phyloP scores from a whole-genome alignment of 1,284 basidiomycete species.

The Marasmius tenuissimus region DNA sequence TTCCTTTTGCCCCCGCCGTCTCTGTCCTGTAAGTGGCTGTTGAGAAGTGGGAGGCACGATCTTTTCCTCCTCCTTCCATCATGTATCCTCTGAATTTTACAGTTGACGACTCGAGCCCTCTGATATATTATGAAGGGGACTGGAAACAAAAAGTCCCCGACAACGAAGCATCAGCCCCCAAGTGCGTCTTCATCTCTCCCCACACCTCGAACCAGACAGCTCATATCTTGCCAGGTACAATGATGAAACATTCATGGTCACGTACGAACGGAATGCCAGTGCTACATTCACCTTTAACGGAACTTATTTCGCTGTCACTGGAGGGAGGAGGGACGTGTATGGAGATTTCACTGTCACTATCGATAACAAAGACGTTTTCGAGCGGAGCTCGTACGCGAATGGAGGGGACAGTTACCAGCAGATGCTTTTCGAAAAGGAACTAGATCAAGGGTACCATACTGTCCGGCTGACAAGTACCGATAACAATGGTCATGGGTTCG shows the following conservation, averaged over 20 bases:
- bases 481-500: not conserved
- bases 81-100: not conserved
- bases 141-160: not conserved
- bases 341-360: not conserved
- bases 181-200: not conserved
- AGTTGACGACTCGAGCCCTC: not conserved
- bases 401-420: constrained; percentile 17
- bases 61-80: not conserved
- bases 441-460: constrained; percentile 21
- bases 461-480: constrained; percentile 7
- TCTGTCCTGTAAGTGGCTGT: too few relatives aligned
- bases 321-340: not conserved
- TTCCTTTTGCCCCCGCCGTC: too few relatives aligned
- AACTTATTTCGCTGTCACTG: not conserved
- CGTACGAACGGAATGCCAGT: constrained; percentile 46
- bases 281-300: constrained; percentile 74
- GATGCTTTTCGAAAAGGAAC: constrained; percentile 24
- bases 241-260: not conserved
- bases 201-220: too few relatives aligned
- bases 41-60: too few relatives aligned
- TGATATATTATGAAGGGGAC: not conserved
- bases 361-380: not conserved
- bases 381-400: not conserved
- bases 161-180: not conserved
- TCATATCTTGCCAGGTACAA: not conserved